Base-by-base conservation (phyloP, 2,329 filamentous ascomycete genomes). In the Trichoderma atroviride region DNA sequence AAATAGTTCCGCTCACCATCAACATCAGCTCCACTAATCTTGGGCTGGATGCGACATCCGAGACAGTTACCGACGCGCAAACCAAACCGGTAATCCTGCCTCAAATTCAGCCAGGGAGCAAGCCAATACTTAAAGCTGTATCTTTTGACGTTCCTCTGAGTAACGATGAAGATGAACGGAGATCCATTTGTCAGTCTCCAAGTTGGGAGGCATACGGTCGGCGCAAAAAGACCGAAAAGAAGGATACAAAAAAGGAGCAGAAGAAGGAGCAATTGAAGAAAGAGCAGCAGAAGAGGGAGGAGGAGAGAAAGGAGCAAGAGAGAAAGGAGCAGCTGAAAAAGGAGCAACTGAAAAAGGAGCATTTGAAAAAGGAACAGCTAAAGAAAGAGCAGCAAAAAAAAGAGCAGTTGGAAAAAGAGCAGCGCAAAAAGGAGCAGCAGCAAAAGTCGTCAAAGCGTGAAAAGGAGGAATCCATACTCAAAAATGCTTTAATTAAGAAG, bases 141-240 rank as follows among this genome's bases (percentile, higher is more conserved):
- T 75, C 78, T 3, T 79, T 78, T 53, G 73, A 74, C 55, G 75
- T 78, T 0, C 78, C 78, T 2, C 73, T 76, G 2, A 74, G 75
- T 4, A 73, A 77, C 2, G 73, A 77, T 5, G 73, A 78, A 5
- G 74, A 77, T 10, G 76, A 76, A 24, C 75, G 73, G 33, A 73
- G 73, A 6, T 78, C 79, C 0, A 86, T 89, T 66, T 90, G 88
- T 71, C 86, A 88, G 68, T 89, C 88, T 1, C 88, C 88, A 1
- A 88, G 84, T 68, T 89, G 88, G 88, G 87, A 88, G 71, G 83
- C 85, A 27, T 86, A 86, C 72, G 82, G 82, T 3, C 82, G 83
- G 24, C 84, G 81, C 72, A 87, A 85, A 73, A 85, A 83, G 74
- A 85, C 87, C 71, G 84, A 80, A 65, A 87, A 85, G 72, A 85